Base-by-base conservation (phyloP, 106 monocot species). In the Acanthochlamys bracteata region DNA sequence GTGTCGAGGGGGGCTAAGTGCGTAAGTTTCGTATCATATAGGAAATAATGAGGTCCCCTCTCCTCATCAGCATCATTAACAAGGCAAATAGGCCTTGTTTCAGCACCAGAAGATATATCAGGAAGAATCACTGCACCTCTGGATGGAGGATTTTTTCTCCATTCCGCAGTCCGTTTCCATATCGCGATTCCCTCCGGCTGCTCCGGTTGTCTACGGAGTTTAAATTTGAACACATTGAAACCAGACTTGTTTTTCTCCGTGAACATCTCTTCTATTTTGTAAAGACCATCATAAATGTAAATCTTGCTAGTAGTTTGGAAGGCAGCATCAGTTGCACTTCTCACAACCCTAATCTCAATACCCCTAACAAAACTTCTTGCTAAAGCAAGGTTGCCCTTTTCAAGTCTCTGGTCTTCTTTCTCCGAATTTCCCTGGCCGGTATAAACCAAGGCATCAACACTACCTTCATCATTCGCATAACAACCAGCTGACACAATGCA, bases 281-380 rank as follows among this genome's bases (percentile, higher is more conserved):
- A 93, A 8, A 93, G 67, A 20, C 93, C 93, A 59, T 93, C 93
- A 66, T 93, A 93, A 41, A 85, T 56, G 51, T 93, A 93, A 55
- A 88, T 80, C 66, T 75, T 89, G 13, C 82, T 78, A 64, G 55
- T 65, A n/a, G n/a, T n/a, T 10, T 20, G 66, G 10, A 20, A 21
- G 55, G 17, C 62, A 7, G 26, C 45, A 69, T 88, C 82, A 56
- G 77, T 85, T 21, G 66, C 68, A 59, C 80, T 84, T 11, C 93
- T 67, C 17, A 85, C 76, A 19, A 93, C 93, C 67, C 93, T 75
- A 11, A 93, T 73, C 15, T 45, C 60, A 39, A 68, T 83, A 0
- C 68, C 71, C 33, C 76, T 24, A 43, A 74, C 75, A 59, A 77
- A 66, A 57, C 93, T 93, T 65, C 75, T 82, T 67, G 88, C 85